phyloP scores from a whole-genome alignment of 2,329 filamentous ascomycete species.

The Aspergillus neoniger region DNA sequence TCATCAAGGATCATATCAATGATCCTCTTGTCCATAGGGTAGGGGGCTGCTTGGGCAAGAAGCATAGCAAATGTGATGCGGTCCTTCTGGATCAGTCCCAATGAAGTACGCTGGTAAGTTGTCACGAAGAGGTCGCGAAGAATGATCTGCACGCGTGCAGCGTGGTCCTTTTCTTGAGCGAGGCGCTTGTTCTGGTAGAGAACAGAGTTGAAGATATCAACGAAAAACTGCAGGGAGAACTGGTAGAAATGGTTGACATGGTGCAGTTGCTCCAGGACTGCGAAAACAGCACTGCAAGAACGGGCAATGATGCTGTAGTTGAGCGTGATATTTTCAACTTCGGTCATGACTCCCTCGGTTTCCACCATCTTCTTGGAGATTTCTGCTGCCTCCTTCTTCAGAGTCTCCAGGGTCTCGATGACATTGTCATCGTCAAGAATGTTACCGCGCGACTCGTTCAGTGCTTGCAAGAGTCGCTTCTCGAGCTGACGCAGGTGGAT shows the following conservation, averaged over 20 bases:
- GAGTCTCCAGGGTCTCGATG: slow-evolving; percentile 93
- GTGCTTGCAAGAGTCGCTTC: slow-evolving; percentile 87
- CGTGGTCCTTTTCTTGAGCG: slow-evolving; percentile 70
- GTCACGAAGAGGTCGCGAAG: slow-evolving; percentile 88
- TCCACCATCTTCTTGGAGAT: slow-evolving; percentile 96
- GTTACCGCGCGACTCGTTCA: slow-evolving; percentile 96
- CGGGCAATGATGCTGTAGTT: slow-evolving; percentile 92
- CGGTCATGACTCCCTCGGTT: slow-evolving; percentile 96
- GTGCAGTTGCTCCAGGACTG: slow-evolving; percentile 93
- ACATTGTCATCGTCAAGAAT: slow-evolving; percentile 98
- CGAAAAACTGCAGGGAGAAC: slow-evolving; percentile 97
- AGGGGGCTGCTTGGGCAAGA: slow-evolving; percentile 92
- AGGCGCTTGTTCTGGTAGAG: slow-evolving; percentile 77
- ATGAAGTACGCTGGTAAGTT: slow-evolving; percentile 88
- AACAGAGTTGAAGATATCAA: slow-evolving; percentile 95
- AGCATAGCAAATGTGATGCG: slow-evolving; percentile 92
- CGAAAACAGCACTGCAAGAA: slow-evolving; percentile 96
- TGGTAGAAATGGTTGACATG: slow-evolving; percentile 99
- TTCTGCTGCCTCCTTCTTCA: slow-evolving; percentile 96
- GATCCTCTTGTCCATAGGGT: slow-evolving; percentile 86
- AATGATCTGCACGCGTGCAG: slow-evolving; percentile 82
- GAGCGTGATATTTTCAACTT: slow-evolving; percentile 92
- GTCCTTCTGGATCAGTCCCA: slow-evolving; percentile 90
- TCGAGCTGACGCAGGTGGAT: slow-evolving; percentile 95
- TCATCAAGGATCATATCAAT: slow-evolving; percentile 86